A percentile compares a stretch with the other conserved stretches of the same genome.
Conservation (phyloP, 2,329 filamentous ascomycete species). For the Podosphaera xanthii region DNA sequence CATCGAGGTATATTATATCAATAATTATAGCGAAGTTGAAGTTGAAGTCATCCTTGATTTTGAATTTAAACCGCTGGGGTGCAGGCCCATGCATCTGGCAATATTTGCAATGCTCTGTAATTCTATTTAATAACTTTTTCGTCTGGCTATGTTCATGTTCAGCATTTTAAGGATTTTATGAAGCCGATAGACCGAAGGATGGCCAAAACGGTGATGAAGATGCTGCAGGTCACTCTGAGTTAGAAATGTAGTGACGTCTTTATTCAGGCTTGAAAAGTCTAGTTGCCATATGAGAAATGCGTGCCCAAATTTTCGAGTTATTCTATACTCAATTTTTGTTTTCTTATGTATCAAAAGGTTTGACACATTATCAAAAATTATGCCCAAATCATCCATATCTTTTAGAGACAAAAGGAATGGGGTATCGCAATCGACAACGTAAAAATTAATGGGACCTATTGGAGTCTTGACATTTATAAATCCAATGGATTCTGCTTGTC, state of each 20-base stretch:
- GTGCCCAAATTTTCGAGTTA: neutral
- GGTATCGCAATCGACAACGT: neutral
- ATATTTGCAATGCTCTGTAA: neutral
- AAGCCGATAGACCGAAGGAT: neutral
- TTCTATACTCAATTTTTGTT: neutral
- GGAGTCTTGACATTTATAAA: neutral
- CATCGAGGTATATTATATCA: constrained; percentile 23
- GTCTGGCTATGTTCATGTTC: neutral
- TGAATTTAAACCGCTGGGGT: neutral
- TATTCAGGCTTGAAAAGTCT: neutral
- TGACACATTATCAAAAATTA: neutral
- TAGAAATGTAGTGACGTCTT: neutral
- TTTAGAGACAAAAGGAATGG: neutral
- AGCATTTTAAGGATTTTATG: neutral
- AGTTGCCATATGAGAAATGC: neutral
- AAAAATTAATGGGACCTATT: neutral
- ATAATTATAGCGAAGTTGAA: neutral
- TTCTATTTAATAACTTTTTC: neutral
- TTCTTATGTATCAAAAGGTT: neutral
- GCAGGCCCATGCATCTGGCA: neutral
- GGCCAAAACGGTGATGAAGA: neutral
- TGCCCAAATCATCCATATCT: neutral
- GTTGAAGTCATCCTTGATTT: neutral
- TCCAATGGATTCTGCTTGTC: neutral
- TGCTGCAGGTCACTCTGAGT: neutral